These are phyloP conservation scores for Akebia trifoliata DNA, from an alignment of 164 flowering plant species.

Conservation along the genomic window DNA sequence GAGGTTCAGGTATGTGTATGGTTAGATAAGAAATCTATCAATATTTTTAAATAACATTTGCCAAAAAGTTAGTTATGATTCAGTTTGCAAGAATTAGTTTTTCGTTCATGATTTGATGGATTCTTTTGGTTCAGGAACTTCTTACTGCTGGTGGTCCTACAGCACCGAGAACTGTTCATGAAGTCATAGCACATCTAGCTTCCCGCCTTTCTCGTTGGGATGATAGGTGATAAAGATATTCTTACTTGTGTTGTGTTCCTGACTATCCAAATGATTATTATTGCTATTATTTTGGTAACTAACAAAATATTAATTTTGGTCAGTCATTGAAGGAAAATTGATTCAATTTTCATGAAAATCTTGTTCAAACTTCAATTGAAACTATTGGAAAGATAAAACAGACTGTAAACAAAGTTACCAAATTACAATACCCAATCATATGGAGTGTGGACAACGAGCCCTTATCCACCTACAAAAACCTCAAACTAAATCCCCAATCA, in stretches of 20 bases:
- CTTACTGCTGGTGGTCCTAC: conserved; percentile 68
- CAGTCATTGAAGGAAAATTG: too few relatives aligned
- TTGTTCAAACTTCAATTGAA: too few relatives aligned
- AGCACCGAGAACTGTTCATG: conserved; percentile 76
- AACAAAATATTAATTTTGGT: too few relatives aligned
- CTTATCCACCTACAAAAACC: too few relatives aligned
- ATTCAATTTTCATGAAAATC: too few relatives aligned
- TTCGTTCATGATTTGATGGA: conserved; percentile 3
- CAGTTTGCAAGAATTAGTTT: neutral
- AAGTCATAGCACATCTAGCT: conserved; percentile 75
- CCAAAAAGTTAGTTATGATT: neutral
- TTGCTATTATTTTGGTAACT: neutral
- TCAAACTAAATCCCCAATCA: too few relatives aligned
- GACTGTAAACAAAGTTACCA: too few relatives aligned
- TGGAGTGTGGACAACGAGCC: too few relatives aligned
- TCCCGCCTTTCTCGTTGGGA: conserved; percentile 90
- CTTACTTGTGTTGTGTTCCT: neutral
- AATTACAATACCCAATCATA: too few relatives aligned
- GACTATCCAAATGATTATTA: neutral
- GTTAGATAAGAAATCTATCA: neutral
- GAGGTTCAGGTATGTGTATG: conserved; percentile 79
- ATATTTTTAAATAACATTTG: neutral
- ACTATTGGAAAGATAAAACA: too few relatives aligned
- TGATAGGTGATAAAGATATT: conserved; percentile 54
- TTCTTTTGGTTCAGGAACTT: conserved; percentile 52